A percentile compares a stretch with the other conserved stretches of the same genome.
These are phyloP conservation scores for Chalciporus piperatus DNA, from an alignment of 768 basidiomycete genomes.

Conservation along the genomic window DNA sequence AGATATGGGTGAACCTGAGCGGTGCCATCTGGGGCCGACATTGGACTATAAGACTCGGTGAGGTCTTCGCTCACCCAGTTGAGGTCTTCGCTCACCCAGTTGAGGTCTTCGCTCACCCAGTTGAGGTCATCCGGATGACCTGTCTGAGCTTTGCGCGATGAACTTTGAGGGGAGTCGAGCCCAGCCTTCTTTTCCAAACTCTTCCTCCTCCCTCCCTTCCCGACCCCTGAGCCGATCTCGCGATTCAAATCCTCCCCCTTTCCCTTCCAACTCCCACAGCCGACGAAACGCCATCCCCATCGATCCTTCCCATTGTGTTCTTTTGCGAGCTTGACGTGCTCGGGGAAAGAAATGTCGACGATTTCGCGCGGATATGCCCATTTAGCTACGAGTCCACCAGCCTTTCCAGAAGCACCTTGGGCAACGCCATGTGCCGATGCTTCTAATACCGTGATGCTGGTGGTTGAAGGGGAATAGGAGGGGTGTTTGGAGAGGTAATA, in stretches of 20 bases:
- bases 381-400: conserved; percentile 80
- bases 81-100: too few species aligned
- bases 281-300: conserved; percentile 84
- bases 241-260: conserved; percentile 38
- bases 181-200: conserved; percentile 58
- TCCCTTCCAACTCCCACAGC: conserved; percentile 75
- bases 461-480: conserved; percentile 36
- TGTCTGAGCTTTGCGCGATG: conserved; percentile 23
- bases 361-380: conserved; percentile 80
- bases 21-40: conserved; percentile 51
- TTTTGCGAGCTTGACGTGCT: conserved; percentile 71
- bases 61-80: conserved; percentile 54
- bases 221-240: conserved; percentile 21
- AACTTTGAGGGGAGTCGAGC: conserved; percentile 22
- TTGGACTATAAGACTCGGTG: conserved; percentile 58
- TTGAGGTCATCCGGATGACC: conserved; percentile 49
- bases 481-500: conserved; percentile 72
- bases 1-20: conserved; percentile 77
- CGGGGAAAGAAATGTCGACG: conserved; percentile 58
- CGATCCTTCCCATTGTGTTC: conserved; percentile 63
- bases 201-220: conserved; percentile 36
- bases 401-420: conserved; percentile 81
- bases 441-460: conserved; percentile 63
- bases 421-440: conserved; percentile 66
- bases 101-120: conserved; percentile 58